Evolutionary conservation across 208 protist genomes (phyloP).

Genomic region (Leishmania arabica): DNA sequence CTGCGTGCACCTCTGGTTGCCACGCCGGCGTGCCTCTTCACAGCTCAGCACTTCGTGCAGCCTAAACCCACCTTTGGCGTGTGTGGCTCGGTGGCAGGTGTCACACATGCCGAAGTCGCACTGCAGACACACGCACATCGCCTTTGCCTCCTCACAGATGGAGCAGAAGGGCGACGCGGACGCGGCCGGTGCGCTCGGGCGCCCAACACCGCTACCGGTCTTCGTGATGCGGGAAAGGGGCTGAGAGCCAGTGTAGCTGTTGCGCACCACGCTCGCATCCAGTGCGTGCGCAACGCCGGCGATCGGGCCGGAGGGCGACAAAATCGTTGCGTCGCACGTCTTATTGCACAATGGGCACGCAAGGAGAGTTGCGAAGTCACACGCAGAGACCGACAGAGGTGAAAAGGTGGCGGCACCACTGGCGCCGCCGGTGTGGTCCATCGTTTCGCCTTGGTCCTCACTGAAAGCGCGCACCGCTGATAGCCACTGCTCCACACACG

Average conservation of each 20-base stretch:
- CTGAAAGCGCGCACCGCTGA: constrained; percentile 6
- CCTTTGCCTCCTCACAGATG: constrained; percentile 58
- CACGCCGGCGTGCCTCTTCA: constrained; percentile 30
- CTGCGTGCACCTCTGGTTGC: constrained; percentile 29
- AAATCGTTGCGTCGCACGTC: not conserved
- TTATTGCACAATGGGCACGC: constrained; percentile 20
- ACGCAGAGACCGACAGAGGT: not conserved
- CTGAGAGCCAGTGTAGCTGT: constrained; percentile 17
- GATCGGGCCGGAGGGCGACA: not conserved
- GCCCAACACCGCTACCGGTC: not conserved
- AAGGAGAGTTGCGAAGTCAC: not conserved
- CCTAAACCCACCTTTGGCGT: constrained; percentile 63
- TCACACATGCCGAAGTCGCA: constrained; percentile 78
- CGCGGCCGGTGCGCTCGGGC: not conserved
- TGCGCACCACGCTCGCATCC: constrained; percentile 11
- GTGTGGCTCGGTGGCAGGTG: constrained; percentile 44
- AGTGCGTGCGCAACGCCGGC: not conserved
- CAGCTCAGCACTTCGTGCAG: constrained; percentile 53
- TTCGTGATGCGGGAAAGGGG: not conserved
- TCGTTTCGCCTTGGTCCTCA: not conserved
- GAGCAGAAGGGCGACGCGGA: constrained; percentile 34
- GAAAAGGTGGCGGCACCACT: not conserved
- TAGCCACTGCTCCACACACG: constrained; percentile 35
- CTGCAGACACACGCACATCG: constrained; percentile 51
- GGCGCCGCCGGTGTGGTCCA: not conserved